These are phyloP conservation scores for Trichoderma asperellum DNA, from an alignment of 2,329 filamentous ascomycete genomes.

Conservation along the genomic window DNA sequence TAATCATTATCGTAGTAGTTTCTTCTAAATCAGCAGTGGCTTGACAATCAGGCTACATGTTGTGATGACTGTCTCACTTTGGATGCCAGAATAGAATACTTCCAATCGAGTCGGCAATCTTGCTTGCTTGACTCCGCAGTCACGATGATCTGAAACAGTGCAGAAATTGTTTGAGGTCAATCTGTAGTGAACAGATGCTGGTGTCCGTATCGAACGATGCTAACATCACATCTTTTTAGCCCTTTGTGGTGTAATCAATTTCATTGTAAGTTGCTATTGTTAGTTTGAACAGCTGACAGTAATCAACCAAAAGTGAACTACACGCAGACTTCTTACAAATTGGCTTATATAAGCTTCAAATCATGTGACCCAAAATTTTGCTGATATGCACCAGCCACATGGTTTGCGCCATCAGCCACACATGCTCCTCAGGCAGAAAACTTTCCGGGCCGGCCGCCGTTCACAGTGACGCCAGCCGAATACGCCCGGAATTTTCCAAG, in stretches of 20 bases:
- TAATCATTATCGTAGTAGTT: neutral
- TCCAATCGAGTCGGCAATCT: conserved; percentile 1
- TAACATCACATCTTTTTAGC: neutral
- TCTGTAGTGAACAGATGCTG: neutral
- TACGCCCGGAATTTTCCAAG: conserved; percentile 43
- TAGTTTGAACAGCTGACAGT: neutral
- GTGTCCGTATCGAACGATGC: neutral
- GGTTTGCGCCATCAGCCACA: conserved; percentile 24
- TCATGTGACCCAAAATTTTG: conserved; percentile 4
- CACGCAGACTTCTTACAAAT: neutral
- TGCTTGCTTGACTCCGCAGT: neutral
- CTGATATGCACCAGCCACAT: neutral
- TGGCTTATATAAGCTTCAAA: neutral
- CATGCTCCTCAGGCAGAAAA: conserved; percentile 41
- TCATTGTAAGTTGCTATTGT: neutral
- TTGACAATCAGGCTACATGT: neutral
- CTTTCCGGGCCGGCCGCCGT: conserved; percentile 33
- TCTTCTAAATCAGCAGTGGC: neutral
- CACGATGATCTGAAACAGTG: conserved; percentile 1
- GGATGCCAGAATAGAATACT: neutral
- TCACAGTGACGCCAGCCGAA: conserved; percentile 42
- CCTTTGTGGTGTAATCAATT: neutral
- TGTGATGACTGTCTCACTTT: conserved; percentile 1
- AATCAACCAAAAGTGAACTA: neutral
- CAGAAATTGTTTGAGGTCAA: neutral